Conservation (phyloP, 306 rosid genomes). For the Prosopis cineraria region DNA sequence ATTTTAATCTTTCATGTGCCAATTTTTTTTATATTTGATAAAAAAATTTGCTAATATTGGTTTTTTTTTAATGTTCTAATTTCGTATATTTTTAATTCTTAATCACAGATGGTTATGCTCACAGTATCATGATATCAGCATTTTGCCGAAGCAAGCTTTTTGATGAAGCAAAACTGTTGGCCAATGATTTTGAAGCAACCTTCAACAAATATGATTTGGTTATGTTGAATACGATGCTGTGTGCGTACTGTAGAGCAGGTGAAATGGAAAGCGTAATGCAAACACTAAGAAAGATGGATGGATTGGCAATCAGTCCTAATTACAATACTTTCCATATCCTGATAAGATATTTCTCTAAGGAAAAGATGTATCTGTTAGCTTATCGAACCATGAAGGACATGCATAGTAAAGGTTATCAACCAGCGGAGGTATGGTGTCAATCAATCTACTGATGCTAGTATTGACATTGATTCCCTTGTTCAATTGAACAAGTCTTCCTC, state of each 20-base stretch:
- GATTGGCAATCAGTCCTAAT: constrained; percentile 80
- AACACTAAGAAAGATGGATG: constrained; percentile 90
- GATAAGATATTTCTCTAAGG: constrained; percentile 81
- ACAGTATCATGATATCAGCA: constrained; percentile 93
- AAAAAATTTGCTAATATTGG: not conserved
- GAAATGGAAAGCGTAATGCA: constrained; percentile 95
- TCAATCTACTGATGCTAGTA: not conserved
- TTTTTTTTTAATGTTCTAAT: constrained; percentile 20
- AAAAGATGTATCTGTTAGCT: constrained; percentile 82
- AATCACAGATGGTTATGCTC: constrained; percentile 86
- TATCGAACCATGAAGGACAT: constrained; percentile 82
- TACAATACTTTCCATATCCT: constrained; percentile 82
- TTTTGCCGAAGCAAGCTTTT: constrained; percentile 84
- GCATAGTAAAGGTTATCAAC: constrained; percentile 80
- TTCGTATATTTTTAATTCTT: constrained; percentile 25
- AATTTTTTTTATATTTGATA: not conserved
- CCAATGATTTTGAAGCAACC: constrained; percentile 76
- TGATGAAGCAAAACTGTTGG: constrained; percentile 80
- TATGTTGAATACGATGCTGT: constrained; percentile 83
- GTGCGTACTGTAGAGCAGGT: constrained; percentile 94
- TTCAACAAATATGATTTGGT: constrained; percentile 80
- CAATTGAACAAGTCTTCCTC: constrained; percentile 17
- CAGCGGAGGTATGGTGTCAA: constrained; percentile 67
- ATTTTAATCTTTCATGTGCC: not conserved
- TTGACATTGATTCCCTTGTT: constrained; percentile 23